Conservation (phyloP, 1,139 yeast species). For the Yamadazyma taylorii region DNA sequence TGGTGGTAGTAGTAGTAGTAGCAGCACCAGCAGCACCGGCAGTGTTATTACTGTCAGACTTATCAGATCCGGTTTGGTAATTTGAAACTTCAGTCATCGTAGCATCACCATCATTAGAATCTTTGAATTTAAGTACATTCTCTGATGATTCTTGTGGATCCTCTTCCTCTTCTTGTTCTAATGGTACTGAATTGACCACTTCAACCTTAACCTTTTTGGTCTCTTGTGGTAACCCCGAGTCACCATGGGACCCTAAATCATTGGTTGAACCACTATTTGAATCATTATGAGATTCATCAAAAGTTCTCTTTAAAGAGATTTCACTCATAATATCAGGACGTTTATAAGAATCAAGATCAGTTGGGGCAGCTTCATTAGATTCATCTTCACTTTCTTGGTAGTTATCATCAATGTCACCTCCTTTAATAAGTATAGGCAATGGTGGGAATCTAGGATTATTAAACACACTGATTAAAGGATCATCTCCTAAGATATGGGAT, state of each 20-base stretch:
- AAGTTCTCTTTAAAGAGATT: conserved; percentile 20
- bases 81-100: neutral
- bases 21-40: neutral
- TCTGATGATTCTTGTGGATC: conserved; percentile 4
- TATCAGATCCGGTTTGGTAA: too few species aligned
- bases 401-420: conserved; percentile 10
- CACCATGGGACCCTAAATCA: too few species aligned
- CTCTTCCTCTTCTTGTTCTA: conserved; percentile 5
- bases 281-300: too few species aligned
- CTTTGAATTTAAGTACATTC: too few species aligned
- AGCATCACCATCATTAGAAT: too few species aligned
- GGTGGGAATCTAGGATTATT: conserved; percentile 82
- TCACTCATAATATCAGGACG: conserved; percentile 4
- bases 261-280: too few species aligned
- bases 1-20: neutral
- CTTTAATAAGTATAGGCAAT: conserved; percentile 38
- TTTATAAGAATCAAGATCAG: conserved; percentile 4
- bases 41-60: too few species aligned
- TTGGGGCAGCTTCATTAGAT: conserved; percentile 16
- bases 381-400: conserved; percentile 15
- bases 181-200: too few species aligned
- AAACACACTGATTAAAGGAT: conserved; percentile 50
- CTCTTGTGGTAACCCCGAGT: neutral
- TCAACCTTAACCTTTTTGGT: conserved; percentile 7
- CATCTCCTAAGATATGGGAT: conserved; percentile 45